Percentiles rank a stretch among this genome's conserved stretches.
These are phyloP conservation scores for Ceratocystis alfenasii DNA, from an alignment of 2,329 filamentous ascomycete species.

Conservation along the genomic window DNA sequence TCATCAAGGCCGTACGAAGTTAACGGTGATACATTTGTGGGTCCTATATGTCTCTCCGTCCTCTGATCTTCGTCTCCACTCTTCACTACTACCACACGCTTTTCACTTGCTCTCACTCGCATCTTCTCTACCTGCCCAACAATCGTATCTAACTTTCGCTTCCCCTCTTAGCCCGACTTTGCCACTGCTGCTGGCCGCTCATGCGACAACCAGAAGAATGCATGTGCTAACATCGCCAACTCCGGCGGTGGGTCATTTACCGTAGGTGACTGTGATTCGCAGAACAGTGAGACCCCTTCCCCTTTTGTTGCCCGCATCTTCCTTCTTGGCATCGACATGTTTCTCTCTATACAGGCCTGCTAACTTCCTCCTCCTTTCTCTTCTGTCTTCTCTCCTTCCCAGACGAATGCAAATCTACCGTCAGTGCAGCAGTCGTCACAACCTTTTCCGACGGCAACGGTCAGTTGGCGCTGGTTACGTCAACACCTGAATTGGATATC, in stretches of 20 bases:
- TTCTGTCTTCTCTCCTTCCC: neutral
- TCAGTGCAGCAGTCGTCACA: conserved; percentile 22
- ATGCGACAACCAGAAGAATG: conserved; percentile 41
- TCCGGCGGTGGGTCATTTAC: conserved; percentile 28
- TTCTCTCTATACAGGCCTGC: neutral
- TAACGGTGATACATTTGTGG: conserved; percentile 36
- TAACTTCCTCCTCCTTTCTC: neutral
- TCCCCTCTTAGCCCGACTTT: conserved; percentile 32
- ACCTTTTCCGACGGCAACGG: conserved; percentile 22
- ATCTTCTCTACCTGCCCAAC: neutral
- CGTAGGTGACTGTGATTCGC: conserved; percentile 37
- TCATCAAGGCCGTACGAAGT: conserved; percentile 34
- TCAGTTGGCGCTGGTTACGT: conserved; percentile 29
- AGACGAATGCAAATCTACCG: conserved; percentile 33
- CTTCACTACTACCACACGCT: conserved; percentile 7
- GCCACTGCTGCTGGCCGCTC: conserved; percentile 33
- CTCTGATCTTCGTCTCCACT: neutral
- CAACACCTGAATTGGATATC: conserved; percentile 36
- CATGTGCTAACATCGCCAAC: conserved; percentile 36
- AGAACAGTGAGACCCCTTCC: conserved; percentile 32
- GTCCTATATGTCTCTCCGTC: conserved; percentile 21
- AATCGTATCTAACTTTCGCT: neutral
- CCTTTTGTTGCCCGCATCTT: neutral
- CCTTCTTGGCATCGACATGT: neutral
- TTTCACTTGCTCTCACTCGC: neutral